Evolutionary conservation across 1,284 basidiomycete genomes (phyloP).

Genomic region (Tylopilus sp.): DNA sequence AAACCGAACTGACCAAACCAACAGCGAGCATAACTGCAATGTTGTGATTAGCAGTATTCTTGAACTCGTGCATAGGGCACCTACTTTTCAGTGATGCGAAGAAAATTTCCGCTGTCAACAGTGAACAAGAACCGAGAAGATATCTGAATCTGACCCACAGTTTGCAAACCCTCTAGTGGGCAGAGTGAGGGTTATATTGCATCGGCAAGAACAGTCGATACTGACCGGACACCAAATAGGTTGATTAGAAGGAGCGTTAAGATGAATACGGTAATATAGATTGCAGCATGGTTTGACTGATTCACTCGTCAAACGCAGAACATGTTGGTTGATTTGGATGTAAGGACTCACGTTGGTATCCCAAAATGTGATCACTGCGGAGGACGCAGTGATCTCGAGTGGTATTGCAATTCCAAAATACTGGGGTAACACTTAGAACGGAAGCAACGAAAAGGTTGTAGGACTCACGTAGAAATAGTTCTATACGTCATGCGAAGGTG

Average conservation of each 20-base stretch:
- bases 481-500: slow-evolving; percentile 9
- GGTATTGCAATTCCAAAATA: slow-evolving; percentile 49
- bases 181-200: neutral
- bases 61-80: neutral
- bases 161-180: slow-evolving; percentile 56
- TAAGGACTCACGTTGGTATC: slow-evolving; percentile 48
- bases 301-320: neutral
- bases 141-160: slow-evolving; percentile 37
- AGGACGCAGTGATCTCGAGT: slow-evolving; percentile 72
- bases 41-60: neutral
- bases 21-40: slow-evolving; percentile 15
- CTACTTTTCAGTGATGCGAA: slow-evolving; percentile 25
- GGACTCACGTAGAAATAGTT: slow-evolving; percentile 25
- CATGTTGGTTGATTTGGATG: neutral
- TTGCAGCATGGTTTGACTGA: slow-evolving; percentile 47
- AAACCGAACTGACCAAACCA: slow-evolving; percentile 38
- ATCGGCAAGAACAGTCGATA: neutral
- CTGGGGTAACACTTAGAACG: slow-evolving; percentile 24
- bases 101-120: slow-evolving; percentile 27
- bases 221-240: slow-evolving; percentile 64
- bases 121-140: slow-evolving; percentile 1
- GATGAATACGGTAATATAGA: slow-evolving; percentile 62
- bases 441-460: neutral
- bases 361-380: slow-evolving; percentile 76
- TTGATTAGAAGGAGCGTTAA: slow-evolving; percentile 65